Base-by-base conservation (phyloP, 176 grass and related monocot genomes). In the Eragrostis nindensis region DNA sequence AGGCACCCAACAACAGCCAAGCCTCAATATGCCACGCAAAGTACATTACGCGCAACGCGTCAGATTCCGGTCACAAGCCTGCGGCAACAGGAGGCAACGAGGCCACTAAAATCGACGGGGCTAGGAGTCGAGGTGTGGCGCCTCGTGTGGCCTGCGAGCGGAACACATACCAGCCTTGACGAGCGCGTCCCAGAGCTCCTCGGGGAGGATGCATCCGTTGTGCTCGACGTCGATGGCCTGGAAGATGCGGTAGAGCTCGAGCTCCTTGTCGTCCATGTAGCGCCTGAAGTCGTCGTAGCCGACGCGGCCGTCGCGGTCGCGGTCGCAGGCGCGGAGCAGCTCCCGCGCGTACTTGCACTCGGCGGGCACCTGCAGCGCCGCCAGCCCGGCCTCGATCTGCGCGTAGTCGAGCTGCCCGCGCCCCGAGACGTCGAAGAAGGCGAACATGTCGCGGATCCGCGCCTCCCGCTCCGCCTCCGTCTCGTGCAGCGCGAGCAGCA, bases 161-260 rank as follows among this genome's bases (percentile, higher is more conserved):
- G 8, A 67, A 81, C 41, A 66, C 84, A 73, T 97, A 97, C 95
- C 95, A 61, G 95, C 92, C 88, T 92, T 91, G 88, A 97, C 78
- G 71, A 97, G 95, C 9, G 95, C 95, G 57, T 90, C 90, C 95
- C 95, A 97, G 36, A 97, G 92, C 88, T 97, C 95, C 83, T 97
- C 95, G 14, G 95, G 95, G 45, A 97, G 89, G 80, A 97, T 97
- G 81, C 95, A 97, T 0, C 95, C 95, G 48, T 92, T 94, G 72
- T 97, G 95, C 88, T 94, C 90, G 65, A 97, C 95, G 82, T 97
- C 95, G 66, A 97, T 97, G 81, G 95, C 95, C 90, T 97, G 92
- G 86, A 97, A 97, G 68, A 97, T 97, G 80, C 90, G 90, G 84
- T 97, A 97, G 77, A 97, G 85, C 86, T 97, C 95, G 80, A 97